Evolutionary conservation across 768 basidiomycete genomes (phyloP), one percentile per base, ranked within the genome.

Genomic region (Boletus sp.): DNA sequence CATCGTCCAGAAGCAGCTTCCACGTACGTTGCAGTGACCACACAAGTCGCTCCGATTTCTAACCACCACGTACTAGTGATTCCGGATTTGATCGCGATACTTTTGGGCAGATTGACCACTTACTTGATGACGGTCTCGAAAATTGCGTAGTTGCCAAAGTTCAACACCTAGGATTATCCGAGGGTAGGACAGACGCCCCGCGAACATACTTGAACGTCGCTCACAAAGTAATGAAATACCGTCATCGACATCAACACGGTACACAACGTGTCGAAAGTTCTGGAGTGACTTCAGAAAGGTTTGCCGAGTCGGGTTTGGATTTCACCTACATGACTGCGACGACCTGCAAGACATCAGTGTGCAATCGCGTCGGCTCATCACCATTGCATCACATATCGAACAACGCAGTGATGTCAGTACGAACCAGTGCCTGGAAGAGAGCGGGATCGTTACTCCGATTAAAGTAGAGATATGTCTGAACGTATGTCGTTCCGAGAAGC

Each of bases 391-490:
- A 42, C 24, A 41, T 10, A 32, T 28, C 28, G 35, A 47, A 24
- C 30, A 20, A n/a, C 10, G 6, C 32, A n/a, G 32, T 2, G 17
- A 18, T n/a, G 30, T 32, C 24, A 24, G 24, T 24, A 52, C 42
- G 29, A 42, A 52, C 55, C 44, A 54, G 11, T 15, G 39, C 41
- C n/a, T 46, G 50, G 40, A 64, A 42, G 47, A 53, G 47, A 18
- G 32, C 11, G 15, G 17, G 33, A 42, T 36, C 55, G 9, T n/a
- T 28, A 50, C 33, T 56, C 33, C 17, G 59, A 37, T 2, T 15
- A 42, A 54, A 47, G 28, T 64, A 60, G 44, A 47, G 6, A 17
- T 39, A 47, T 20, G 49, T 50, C 50, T 55, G 52, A 11, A 65
- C 29, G 20, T 54, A 53, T 7, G 54, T 51, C 20, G 18, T 41